Percentiles rank a stretch among this genome's conserved stretches.
phyloP scores from a whole-genome alignment of 2,329 filamentous ascomycete genomes.

The Herpotrichia juniperi region DNA sequence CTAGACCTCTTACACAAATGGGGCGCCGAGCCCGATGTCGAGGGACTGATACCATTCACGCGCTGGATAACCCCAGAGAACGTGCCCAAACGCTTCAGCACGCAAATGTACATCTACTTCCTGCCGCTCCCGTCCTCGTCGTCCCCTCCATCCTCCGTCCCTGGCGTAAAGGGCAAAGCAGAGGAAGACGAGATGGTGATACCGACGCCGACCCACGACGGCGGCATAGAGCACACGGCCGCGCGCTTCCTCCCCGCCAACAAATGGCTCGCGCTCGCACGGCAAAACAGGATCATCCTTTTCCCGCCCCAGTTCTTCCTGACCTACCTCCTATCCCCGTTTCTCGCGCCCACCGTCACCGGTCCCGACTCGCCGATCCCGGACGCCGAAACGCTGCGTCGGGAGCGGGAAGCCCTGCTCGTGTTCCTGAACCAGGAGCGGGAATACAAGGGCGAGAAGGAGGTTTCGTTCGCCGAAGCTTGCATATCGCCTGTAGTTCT shows the following conservation, averaged over 20 bases:
- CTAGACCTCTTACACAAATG: slow-evolving; percentile 65
- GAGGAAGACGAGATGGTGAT: slow-evolving; percentile 60
- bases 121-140: slow-evolving; percentile 63
- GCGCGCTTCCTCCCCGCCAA: slow-evolving; percentile 76
- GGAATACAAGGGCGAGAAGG: slow-evolving; percentile 29
- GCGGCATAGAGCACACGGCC: slow-evolving; percentile 72
- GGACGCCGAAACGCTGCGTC: slow-evolving; percentile 47
- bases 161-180: slow-evolving; percentile 29
- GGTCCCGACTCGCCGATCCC: slow-evolving; percentile 29
- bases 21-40: slow-evolving; percentile 69
- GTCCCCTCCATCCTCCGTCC: slow-evolving; percentile 31
- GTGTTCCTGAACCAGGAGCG: slow-evolving; percentile 62
- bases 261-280: slow-evolving; percentile 71
- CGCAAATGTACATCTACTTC: slow-evolving; percentile 96
- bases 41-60: slow-evolving; percentile 79
- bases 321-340: slow-evolving; percentile 62
- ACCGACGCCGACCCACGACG: slow-evolving; percentile 74
- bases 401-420: slow-evolving; percentile 40
- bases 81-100: slow-evolving; percentile 80
- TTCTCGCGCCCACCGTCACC: slow-evolving; percentile 52
- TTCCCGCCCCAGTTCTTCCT: slow-evolving; percentile 91
- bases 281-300: slow-evolving; percentile 73
- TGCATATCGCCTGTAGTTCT: slow-evolving; percentile 50
- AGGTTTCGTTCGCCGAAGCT: slow-evolving; percentile 51
- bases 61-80: slow-evolving; percentile 86